Evolutionary conservation across 768 basidiomycete species (phyloP), one percentile per base, ranked within the genome.

Genomic region (Psilocybe sp.): DNA sequence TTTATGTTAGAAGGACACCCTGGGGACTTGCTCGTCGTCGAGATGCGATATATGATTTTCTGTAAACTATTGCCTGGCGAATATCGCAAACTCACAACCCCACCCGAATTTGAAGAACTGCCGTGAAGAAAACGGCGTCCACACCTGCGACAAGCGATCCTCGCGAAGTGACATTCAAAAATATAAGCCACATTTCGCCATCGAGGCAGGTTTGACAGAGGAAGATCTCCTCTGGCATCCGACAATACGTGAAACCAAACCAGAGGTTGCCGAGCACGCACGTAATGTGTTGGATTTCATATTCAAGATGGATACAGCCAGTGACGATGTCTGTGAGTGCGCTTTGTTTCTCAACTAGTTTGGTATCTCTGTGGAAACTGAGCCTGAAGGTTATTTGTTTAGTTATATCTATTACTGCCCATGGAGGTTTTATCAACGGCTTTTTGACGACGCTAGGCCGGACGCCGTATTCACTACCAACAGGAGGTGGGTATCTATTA

Each of bases 321-420:
- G 57, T 20, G 62, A 69, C 4, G 72, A 72, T 11, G 68, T 58
- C 4, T 80, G 86, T 85, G 59, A 43, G 82, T 54, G 43, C 13
- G 7, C 16, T 14, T 12, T 28, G 14, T 14, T 47, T 33, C 49
- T 35, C 20, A 14, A n/a, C 10, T 33, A 32, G 37, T 39, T 35
- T 33, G 28, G 23, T 5, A 19, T 16, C 31, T 40, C 20, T 42
- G 10, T 35, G 8, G 8, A 20, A 18, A 40, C 49, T 15, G 42
- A 46, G n/a, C n/a, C n/a, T n/a, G n/a, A n/a, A n/a, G n/a, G n/a
- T n/a, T 36, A 34, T 10, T 20, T n/a, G 23, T 15, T 7, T 46
- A 89, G 87, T 79, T 54, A 76, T 88, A 14, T 82, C 84, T 4
- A 76, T 88, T 50, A 85, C 85, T 1, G 77, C 81, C 1, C 88